phyloP scores from a whole-genome alignment of 495 filamentous ascomycete genomes.

The Terfezia claveryi region DNA sequence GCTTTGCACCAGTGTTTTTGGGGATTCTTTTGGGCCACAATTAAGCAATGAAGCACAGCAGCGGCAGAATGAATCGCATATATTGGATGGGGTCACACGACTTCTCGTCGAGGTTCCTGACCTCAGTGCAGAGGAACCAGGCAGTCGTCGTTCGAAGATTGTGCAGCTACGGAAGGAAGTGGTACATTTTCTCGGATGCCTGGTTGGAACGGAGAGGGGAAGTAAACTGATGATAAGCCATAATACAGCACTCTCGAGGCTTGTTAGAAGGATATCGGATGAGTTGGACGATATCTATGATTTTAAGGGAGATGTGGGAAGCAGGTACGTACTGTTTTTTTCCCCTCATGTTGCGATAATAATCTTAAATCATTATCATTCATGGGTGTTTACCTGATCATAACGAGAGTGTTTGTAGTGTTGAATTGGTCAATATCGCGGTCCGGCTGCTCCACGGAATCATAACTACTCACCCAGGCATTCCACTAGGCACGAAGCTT shows the following conservation, averaged over 20 bases:
- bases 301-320: slow-evolving; percentile 13
- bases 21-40: slow-evolving; percentile 38
- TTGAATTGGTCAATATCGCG: slow-evolving; percentile 33
- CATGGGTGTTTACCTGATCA: too few species aligned
- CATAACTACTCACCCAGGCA: slow-evolving; percentile 30
- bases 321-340: background rate
- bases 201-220: slow-evolving; percentile 30
- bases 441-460: slow-evolving; percentile 41
- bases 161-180: slow-evolving; percentile 34
- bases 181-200: slow-evolving; percentile 30
- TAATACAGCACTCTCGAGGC: slow-evolving; percentile 31
- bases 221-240: slow-evolving; percentile 32
- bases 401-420: slow-evolving; percentile 7
- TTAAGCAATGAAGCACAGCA: slow-evolving; percentile 30
- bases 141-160: slow-evolving; percentile 29
- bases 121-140: slow-evolving; percentile 26
- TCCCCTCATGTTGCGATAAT: background rate
- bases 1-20: slow-evolving; percentile 35
- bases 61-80: slow-evolving; percentile 31
- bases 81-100: slow-evolving; percentile 37
- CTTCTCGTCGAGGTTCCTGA: slow-evolving; percentile 36
- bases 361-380: too few species aligned
- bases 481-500: slow-evolving; percentile 26
- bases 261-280: slow-evolving; percentile 41
- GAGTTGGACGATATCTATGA: slow-evolving; percentile 40